phyloP scores from a whole-genome alignment of 2,329 filamentous ascomycete species.

The Cryphonectria naterciae region DNA sequence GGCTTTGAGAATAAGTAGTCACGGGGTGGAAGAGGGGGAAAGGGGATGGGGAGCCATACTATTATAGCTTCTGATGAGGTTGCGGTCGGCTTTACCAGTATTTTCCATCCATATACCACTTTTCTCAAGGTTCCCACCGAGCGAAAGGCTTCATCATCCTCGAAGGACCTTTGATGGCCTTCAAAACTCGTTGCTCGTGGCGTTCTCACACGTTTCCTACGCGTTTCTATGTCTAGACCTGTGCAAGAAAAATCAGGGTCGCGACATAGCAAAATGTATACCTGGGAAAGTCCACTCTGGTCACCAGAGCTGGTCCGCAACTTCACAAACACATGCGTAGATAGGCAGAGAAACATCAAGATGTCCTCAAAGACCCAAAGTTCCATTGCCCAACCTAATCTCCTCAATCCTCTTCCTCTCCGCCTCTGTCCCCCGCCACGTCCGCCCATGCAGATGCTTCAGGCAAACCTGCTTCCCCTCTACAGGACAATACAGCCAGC shows the following conservation, averaged over 20 bases:
- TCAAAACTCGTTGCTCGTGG: not conserved
- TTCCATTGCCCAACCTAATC: slow-evolving; percentile 10
- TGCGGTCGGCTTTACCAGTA: too few relatives aligned
- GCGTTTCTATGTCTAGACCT: too few relatives aligned
- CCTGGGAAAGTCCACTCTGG: too few relatives aligned
- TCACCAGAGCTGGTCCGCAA: too few relatives aligned
- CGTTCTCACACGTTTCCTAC: too few relatives aligned
- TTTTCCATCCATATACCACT: not conserved
- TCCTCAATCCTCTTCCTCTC: slow-evolving; percentile 30
- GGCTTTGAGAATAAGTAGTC: too few relatives aligned
- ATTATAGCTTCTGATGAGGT: too few relatives aligned
- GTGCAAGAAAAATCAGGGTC: too few relatives aligned
- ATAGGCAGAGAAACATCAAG: not conserved
- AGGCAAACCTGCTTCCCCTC: slow-evolving; percentile 51
- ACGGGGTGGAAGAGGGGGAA: too few relatives aligned
- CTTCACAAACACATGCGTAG: not conserved
- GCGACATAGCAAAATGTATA: too few relatives aligned
- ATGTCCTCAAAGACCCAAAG: not conserved
- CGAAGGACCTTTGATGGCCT: not conserved
- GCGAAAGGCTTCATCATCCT: not conserved
- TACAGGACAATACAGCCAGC: slow-evolving; percentile 58
- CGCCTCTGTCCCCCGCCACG: slow-evolving; percentile 49
- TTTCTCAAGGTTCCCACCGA: not conserved
- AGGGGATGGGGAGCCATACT: too few relatives aligned
- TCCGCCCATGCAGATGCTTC: slow-evolving; percentile 55